phyloP scores from a whole-genome alignment of 768 basidiomycete species.

The Mycena filopes region DNA sequence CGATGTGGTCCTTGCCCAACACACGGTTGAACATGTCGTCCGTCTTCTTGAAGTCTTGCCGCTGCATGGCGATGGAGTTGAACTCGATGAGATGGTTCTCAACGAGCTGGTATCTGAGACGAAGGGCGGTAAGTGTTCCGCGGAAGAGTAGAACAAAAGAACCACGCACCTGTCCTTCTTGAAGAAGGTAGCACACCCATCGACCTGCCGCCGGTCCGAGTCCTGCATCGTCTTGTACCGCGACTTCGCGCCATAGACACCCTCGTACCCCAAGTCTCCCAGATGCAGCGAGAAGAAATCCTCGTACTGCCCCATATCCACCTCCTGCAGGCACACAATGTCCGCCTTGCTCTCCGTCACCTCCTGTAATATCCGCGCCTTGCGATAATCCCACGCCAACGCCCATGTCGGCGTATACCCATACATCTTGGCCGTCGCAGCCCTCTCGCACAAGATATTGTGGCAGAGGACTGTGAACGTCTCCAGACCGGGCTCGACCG shows the following conservation, averaged over 20 bases:
- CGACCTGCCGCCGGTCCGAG: conserved; percentile 86
- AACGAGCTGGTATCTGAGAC: conserved; percentile 84
- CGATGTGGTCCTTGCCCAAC: conserved; percentile 93
- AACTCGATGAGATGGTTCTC: conserved; percentile 96
- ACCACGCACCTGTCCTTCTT: conserved; percentile 82
- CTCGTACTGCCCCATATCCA: conserved; percentile 92
- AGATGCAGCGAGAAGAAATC: conserved; percentile 87
- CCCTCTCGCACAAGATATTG: conserved; percentile 94
- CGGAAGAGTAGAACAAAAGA: conserved; percentile 12
- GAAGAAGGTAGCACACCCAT: conserved; percentile 98
- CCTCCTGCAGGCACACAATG: conserved; percentile 95
- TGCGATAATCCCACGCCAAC: conserved; percentile 93
- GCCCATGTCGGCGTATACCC: conserved; percentile 99
- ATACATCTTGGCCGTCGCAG: conserved; percentile 89
- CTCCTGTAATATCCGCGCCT: conserved; percentile 88
- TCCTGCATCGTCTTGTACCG: conserved; percentile 94
- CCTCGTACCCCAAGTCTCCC: conserved; percentile 83
- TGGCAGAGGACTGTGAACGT: conserved; percentile 86
- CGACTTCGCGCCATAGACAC: conserved; percentile 91
- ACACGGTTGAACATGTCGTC: conserved; percentile 99
- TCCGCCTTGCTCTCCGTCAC: conserved; percentile 85
- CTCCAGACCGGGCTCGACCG: conserved; percentile 74
- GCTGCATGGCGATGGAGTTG: conserved; percentile 90
- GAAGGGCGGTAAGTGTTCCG: conserved; percentile 25
- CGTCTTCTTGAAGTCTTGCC: conserved; percentile 94